A percentile compares a stretch with the other conserved stretches of the same genome.
phyloP scores from a whole-genome alignment of 768 basidiomycete species.

The Xerocomus brunneocitrinus region DNA sequence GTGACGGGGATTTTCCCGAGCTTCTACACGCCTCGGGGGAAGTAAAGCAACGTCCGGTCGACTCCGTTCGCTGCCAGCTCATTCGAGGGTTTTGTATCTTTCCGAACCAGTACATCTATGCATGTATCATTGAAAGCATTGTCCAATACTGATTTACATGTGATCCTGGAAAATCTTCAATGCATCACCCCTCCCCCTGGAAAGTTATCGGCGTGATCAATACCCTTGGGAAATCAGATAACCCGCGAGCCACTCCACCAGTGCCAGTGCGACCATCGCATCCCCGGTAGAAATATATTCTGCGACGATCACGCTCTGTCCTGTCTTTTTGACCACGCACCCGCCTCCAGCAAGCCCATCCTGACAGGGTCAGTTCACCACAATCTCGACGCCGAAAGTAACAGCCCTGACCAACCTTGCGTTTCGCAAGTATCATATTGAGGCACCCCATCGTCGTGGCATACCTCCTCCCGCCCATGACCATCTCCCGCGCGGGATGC shows the following conservation, averaged over 20 bases:
- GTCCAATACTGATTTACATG: conserved; percentile 5
- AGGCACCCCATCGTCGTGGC: conserved; percentile 27
- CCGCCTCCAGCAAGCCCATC: conserved; percentile 9
- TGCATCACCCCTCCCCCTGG: background rate
- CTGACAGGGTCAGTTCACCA: background rate
- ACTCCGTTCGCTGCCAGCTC: background rate
- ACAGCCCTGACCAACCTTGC: conserved; percentile 9
- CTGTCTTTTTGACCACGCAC: conserved; percentile 26
- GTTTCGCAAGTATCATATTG: conserved; percentile 23
- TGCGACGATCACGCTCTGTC: conserved; percentile 23
- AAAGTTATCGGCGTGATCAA: conserved; percentile 4
- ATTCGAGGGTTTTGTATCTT: background rate
- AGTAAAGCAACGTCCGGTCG: background rate
- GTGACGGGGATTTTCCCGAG: conserved; percentile 51
- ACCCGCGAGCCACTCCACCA: conserved; percentile 20
- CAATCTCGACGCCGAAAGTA: background rate
- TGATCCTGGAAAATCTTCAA: background rate
- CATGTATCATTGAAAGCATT: background rate
- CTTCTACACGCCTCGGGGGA: conserved; percentile 35
- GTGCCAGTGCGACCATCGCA: conserved; percentile 9
- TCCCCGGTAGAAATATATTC: conserved; percentile 14
- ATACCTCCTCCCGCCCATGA: conserved; percentile 19
- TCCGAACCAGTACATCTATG: background rate
- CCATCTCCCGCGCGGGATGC: conserved; percentile 20
- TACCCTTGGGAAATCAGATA: conserved; percentile 23